phyloP scores from a whole-genome alignment of 441 rosid species.

The Heliophila coronopifolia region DNA sequence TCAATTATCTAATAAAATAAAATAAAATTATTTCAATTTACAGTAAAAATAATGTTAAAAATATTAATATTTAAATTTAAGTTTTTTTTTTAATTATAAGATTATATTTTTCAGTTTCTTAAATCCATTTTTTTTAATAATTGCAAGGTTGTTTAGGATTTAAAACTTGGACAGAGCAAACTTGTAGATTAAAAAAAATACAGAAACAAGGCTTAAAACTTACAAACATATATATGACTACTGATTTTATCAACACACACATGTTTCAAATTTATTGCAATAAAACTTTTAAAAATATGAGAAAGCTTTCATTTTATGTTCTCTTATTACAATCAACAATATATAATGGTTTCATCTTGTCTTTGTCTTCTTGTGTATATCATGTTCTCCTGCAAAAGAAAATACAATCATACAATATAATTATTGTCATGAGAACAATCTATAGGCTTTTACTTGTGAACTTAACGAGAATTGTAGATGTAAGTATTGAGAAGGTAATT shows the following conservation, averaged over 20 bases:
- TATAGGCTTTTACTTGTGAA: not conserved
- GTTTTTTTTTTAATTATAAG: too few species aligned
- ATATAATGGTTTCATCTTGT: slow-evolving; percentile 4
- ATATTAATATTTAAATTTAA: too few species aligned
- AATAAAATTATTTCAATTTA: too few species aligned
- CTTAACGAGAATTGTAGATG: not conserved
- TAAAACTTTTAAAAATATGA: slow-evolving; percentile 7
- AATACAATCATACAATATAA: not conserved
- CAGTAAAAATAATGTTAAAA: too few species aligned
- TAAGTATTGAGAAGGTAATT: slow-evolving; percentile 7
- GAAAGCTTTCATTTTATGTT: slow-evolving; percentile 18
- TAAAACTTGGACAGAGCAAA: slow-evolving; percentile 1
- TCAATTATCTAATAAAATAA: too few species aligned
- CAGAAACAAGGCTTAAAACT: slow-evolving; percentile 4
- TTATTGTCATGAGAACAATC: slow-evolving; percentile 8
- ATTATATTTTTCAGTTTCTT: too few species aligned
- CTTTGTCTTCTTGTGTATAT: slow-evolving; percentile 26
- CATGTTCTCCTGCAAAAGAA: slow-evolving; percentile 20
- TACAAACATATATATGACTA: slow-evolving; percentile 10
- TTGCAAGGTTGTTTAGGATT: too few species aligned
- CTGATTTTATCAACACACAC: slow-evolving; percentile 14
- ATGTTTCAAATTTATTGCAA: slow-evolving; percentile 23
- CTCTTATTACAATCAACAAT: slow-evolving; percentile 19
- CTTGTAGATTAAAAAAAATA: slow-evolving; percentile 8
- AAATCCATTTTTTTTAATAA: too few species aligned